Percentiles rank a stretch among this genome's conserved stretches.
Conservation (phyloP, 257 asterid species). For the Solanum chiquidenum region DNA sequence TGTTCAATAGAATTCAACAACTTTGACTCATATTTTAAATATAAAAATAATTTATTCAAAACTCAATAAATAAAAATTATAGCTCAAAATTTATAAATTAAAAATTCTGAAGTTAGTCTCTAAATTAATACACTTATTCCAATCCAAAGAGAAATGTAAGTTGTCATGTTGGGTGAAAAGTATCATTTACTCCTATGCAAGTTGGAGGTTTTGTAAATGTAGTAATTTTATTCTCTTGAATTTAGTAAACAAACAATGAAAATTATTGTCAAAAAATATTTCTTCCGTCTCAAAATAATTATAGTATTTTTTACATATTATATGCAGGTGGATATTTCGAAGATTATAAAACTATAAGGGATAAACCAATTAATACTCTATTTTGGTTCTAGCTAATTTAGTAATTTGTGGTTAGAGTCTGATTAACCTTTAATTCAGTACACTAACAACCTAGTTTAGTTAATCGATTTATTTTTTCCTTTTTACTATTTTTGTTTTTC, state of each 20-base stretch:
- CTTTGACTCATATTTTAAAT: neutral
- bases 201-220: neutral
- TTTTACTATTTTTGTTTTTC: no score
- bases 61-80: neutral
- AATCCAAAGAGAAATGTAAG: neutral
- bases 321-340: neutral
- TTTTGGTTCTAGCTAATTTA: neutral
- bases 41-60: neutral
- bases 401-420: no score
- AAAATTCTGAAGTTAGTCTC: neutral
- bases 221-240: neutral
- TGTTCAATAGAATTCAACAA: rapidly evolving
- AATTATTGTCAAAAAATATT: neutral
- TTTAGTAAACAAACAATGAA: neutral
- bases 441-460: neutral
- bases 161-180: neutral
- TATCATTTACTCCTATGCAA: neutral
- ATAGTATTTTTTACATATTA: neutral
- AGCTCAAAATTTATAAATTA: neutral
- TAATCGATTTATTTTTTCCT: neutral
- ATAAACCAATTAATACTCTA: neutral
- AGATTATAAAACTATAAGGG: neutral
- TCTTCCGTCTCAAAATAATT: neutral
- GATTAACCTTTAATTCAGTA: no score
- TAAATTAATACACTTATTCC: neutral